Base-by-base conservation (phyloP, 2,329 filamentous ascomycete species). In the Alternaria sp. region DNA sequence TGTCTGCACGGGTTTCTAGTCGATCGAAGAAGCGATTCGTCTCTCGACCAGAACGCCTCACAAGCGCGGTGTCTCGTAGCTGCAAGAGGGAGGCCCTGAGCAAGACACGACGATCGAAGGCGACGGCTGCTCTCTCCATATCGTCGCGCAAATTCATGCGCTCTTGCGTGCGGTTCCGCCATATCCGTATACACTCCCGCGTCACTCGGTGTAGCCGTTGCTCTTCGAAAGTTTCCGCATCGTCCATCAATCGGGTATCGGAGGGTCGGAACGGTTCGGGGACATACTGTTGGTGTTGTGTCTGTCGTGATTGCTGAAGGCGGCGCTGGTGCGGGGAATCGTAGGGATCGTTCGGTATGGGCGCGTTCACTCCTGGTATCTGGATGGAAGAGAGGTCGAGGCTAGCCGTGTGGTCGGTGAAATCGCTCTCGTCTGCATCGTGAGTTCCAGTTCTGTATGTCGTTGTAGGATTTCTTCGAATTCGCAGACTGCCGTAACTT, bases 1-100 rank as follows among this genome's bases (percentile, higher is more conserved):
- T 86, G 1, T 81, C 83, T 28, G 90, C 90, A 49, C 88, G 86
- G 54, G 80, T 82, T 74, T 90, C 88, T 15, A 89, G 80, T 52
- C 84, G 83, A 17, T 81, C 81, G 68, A 85, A 88, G 68, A 87
- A 88, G 40, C 79, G 80, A 52, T 86, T 82, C 7, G 83, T 86
- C 67, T 85, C 83, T 21, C 74, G 77, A 13, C 69, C 75, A 49
- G 82, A 81, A 12, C 79, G 80, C 60, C 81, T 83, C 3, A 68
- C 57, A 8, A 70, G 74, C 11, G 71, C 65, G 23, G 70, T 70
- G 12, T 67, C 63, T 2, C 63, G 69, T 25, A 76, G 71, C 10
- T 81, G 78, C 57, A 86, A 83, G 46, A 89, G 81, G 0, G 84
- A 85, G 65, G 86, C 82, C 40, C 81, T 83, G 50, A 89, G 76